Conservation (phyloP, 106 monocot species). For the Dendrobium officinale region DNA sequence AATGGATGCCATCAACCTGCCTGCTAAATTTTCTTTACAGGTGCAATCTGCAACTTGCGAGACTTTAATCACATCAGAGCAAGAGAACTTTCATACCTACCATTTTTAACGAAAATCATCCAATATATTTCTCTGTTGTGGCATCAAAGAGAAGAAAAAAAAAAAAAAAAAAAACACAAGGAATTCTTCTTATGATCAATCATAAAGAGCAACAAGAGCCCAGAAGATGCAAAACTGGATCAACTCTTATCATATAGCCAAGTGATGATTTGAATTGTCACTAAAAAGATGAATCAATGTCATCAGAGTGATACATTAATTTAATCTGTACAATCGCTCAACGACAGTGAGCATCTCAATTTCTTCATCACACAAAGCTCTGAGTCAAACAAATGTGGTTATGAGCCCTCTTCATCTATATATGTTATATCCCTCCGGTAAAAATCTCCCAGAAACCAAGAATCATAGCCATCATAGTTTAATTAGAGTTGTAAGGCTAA, state of each 20-base stretch:
- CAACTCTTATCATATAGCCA: background rate
- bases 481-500: conserved; percentile 75
- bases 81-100: too few species aligned
- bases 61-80: too few species aligned
- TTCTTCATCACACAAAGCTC: too few species aligned
- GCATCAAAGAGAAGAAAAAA: too few species aligned
- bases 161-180: too few species aligned
- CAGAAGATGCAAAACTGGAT: background rate
- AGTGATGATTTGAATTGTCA: background rate
- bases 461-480: background rate
- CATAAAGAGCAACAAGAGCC: too few species aligned
- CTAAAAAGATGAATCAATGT: background rate
- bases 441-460: background rate
- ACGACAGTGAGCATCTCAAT: background rate
- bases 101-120: too few species aligned
- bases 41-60: too few species aligned
- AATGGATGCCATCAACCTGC: too few species aligned
- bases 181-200: too few species aligned
- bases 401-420: background rate
- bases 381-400: background rate
- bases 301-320: conserved; percentile 1
- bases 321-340: background rate
- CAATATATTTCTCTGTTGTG: too few species aligned
- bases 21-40: too few species aligned
- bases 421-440: background rate